Evolutionary conservation across 345 rosid genomes (phyloP), one percentile per base, ranked within the genome.

Genomic region (Laguncularia racemosa): DNA sequence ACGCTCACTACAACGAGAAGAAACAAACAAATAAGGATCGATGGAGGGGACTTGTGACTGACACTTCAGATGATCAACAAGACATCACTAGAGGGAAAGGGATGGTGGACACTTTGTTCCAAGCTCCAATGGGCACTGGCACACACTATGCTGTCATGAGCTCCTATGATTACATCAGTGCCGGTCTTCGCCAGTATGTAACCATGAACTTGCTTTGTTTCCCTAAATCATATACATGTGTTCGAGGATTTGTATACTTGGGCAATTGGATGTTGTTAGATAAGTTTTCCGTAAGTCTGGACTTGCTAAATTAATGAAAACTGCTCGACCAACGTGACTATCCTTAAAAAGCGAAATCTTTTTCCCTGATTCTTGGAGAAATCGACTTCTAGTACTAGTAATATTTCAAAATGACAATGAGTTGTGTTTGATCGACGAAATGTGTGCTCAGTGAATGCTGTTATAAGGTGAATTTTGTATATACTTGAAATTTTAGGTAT

Each of bases 31-130:
- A 52, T n/a, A 57, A 63, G 38, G 86, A 75, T 63, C 71, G 59
- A 62, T 81, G 81, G 86, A 43, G 57, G 38, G 86, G 81, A 49
- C 77, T 69, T 46, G 74, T 57, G 2, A 46, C 7, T 16, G 84
- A 78, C 62, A 57, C 52, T 16, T 78, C 84, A 1, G 84, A 76
- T 56, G 75, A 76, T 69, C 80, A 78, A 46, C 84, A 72, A 57
- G 81, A 76, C 66, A 78, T 82, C 40, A 66, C 80, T 20, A 75
- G 84, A 70, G 87, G 80, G 13, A 78, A 78, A 23, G 87, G 81
- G 17, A 67, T 65, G 84, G 82, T 78, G 21, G 84, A 78, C 49
- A 2, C 76, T 19, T 73, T 81, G 26, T 81, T 81, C 74, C 87
- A 76, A 66, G 87, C 87, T 67, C 75, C 81, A 14, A 63, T 66